Percentiles rank a stretch among this genome's conserved stretches.
Conservation (phyloP, 495 filamentous ascomycete genomes). For the Aspergillus leporis region DNA sequence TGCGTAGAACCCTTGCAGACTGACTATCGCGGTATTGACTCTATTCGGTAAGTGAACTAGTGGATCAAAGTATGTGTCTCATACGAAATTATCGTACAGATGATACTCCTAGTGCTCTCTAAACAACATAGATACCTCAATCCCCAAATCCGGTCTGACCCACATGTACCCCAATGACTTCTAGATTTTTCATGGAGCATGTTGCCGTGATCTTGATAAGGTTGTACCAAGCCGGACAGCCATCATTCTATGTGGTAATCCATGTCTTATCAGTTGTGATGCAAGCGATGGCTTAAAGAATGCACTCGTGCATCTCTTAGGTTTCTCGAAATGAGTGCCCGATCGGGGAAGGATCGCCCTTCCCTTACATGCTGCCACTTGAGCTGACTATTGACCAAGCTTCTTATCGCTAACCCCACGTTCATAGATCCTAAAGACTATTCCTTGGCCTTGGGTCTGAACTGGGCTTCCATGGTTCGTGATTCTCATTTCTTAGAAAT, state of each 20-base stretch:
- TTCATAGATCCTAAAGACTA: too few species aligned
- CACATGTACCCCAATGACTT: neutral
- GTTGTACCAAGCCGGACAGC: neutral
- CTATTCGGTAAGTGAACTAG: neutral
- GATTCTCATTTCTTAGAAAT: too few species aligned
- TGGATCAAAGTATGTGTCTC: neutral
- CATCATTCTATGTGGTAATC: constrained; percentile 1
- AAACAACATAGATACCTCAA: neutral
- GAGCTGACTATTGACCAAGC: too few species aligned
- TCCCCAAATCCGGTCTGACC: neutral
- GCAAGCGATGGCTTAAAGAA: too few species aligned
- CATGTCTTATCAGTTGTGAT: constrained; percentile 9
- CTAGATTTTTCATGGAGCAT: too few species aligned
- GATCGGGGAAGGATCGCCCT: constrained; percentile 5
- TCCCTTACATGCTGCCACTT: neutral
- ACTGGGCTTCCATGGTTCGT: too few species aligned
- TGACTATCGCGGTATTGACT: neutral
- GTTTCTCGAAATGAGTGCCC: constrained; percentile 6
- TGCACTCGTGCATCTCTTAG: neutral
- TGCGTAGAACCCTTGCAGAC: neutral
- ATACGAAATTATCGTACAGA: neutral
- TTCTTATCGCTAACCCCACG: too few species aligned
- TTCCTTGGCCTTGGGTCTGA: too few species aligned
- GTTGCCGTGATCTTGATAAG: neutral
- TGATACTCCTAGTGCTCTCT: too few species aligned